Evolutionary conservation across 768 basidiomycete species (phyloP), one percentile per base, ranked within the genome.

Genomic region (Auriscalpium orientale): DNA sequence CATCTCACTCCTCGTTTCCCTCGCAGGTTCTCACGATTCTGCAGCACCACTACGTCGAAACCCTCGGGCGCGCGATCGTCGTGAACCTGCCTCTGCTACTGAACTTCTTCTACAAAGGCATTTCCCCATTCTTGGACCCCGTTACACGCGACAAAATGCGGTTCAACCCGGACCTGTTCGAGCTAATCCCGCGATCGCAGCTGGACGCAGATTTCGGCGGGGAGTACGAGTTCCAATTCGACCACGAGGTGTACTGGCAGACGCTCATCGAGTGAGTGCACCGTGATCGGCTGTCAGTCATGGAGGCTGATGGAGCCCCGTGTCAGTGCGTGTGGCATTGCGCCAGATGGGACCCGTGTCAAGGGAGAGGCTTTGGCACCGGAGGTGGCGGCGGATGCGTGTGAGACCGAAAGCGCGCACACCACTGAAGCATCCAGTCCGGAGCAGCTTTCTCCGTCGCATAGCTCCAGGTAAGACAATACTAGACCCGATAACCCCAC

Each of bases 91-190:
- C 91, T 4, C 70, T 78, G 60, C 75, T 91, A 11, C 77, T 89
- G 48, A 82, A 68, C 64, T 87, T 88, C 71, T 87, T 89, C 72
- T 87, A 84, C 70, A 93, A 87, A 64, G 89, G 85, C 45, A 91
- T 95, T 60, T 72, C 85, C 9, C 91, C 91, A 0, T 91, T 94
- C 74, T 67, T 95, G 50, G 91, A 95, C 66, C 91, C 92, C 7
- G 82, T 92, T 34, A 94, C 92, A 0, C 77, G 89, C 46, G 90
- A 92, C 65, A 95, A 94, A 87, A 90, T 94, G 85, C 83, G 86
- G 21, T 94, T 95, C 69, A 95, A 95, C 66, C 91, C 92, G 4
- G 79, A 91, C 62, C 74, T 95, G 6, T 68, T 78, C 40, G 87
- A 90, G 57, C 81, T 95, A 46, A 77, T 93, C 20, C 87, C 90